Base-by-base conservation (phyloP, 139 green algal species). In the Chlorella sp. region DNA sequence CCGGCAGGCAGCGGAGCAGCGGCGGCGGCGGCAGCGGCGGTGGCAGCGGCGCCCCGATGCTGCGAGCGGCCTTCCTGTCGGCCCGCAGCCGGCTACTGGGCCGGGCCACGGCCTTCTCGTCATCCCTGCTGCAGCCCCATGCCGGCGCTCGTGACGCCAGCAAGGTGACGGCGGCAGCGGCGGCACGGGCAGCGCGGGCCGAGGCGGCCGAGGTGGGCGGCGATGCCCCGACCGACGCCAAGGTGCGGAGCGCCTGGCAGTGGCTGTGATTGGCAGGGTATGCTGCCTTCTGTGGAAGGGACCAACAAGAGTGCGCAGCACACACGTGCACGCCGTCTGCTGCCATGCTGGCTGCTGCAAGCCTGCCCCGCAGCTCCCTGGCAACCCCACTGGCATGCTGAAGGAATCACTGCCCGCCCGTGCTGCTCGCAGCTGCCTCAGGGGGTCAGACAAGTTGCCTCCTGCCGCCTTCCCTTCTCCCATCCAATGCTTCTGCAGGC, bases 401-500 rank as follows among this genome's bases (percentile, higher is more conserved):
- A 30, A 70, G 62, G 28, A 30, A 70, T 28, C 28, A 17, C 4
- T 40, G 28, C 24, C 62, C 36, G 28, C 62, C 62, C 62, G 51
- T 16, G 51, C 14, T 13, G 13, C 14, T 60, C 51, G 51, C 13
- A 6, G 58, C 58, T 22, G 58, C 58, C 22, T 30, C 58, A 9
- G 6, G 19, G 6, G 19, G 4, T 40, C 62, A 8, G 3, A 16
- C 30, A 5, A 36, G 26, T 19, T n/a, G 68, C 17, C 68, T 48
- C 36, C 24, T 30, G 46, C 46, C 8, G 46, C 22, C 46, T 11
- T 11, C 69, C 69, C 22, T 54, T 11, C 67, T 34, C n/a, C 73
- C 36, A 16, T 17, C 17, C 28, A 30, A 3, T 67, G 44, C 72
- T 41, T 26, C 65, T 74, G 44, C 88, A 94, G 89, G 88, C 84